phyloP scores from a whole-genome alignment of 257 asterid genomes.

The Scutellaria galericulata region DNA sequence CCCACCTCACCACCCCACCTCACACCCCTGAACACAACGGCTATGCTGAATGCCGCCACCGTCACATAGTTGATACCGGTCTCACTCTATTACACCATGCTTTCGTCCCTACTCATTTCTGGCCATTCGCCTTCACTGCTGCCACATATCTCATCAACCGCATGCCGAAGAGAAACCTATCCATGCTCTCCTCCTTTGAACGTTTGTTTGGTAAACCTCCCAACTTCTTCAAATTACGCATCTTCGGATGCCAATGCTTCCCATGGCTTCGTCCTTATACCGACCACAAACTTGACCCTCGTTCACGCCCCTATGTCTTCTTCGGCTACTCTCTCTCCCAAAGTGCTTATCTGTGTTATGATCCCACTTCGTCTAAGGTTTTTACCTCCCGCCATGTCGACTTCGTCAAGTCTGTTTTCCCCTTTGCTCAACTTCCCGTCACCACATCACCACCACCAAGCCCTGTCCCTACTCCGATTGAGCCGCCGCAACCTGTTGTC shows the following conservation, averaged over 20 bases:
- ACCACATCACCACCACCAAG: not conserved
- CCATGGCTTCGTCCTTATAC: not conserved
- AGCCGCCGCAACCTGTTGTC: too few relatives aligned
- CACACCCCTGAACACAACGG: not conserved
- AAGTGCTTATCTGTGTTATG: not conserved
- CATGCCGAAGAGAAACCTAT: not conserved
- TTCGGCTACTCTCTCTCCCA: not conserved
- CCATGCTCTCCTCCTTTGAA: not conserved
- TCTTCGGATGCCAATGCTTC: too few relatives aligned
- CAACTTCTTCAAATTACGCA: not conserved
- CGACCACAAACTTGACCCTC: not conserved
- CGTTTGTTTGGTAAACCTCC: not conserved
- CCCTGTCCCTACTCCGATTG: too few relatives aligned
- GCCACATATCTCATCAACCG: not conserved
- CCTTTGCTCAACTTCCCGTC: not conserved
- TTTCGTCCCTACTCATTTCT: not conserved
- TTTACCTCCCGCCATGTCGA: not conserved
- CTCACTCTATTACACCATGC: not conserved
- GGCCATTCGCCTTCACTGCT: not conserved
- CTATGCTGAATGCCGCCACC: too few relatives aligned
- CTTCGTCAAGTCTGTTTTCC: not conserved
- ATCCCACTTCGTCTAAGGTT: not conserved
- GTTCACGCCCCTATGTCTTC: not conserved
- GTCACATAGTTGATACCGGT: too few relatives aligned
- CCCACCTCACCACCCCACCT: not conserved